These are phyloP conservation scores for Endotrypanum monterogeii DNA, from an alignment of 208 protist species.

Conservation along the genomic window DNA sequence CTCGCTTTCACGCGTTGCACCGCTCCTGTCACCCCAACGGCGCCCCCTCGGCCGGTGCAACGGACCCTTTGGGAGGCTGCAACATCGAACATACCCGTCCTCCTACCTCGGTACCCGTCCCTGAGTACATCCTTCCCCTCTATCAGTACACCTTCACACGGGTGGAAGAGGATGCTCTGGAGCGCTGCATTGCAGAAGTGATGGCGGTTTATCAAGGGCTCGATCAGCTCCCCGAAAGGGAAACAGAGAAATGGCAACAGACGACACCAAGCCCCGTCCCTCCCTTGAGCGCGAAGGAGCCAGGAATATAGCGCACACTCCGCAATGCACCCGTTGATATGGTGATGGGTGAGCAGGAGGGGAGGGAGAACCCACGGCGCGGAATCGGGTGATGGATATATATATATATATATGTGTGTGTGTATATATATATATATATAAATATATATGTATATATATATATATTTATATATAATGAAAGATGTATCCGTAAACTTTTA, in stretches of 20 bases:
- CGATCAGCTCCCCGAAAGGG: conserved; percentile 25
- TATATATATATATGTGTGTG: neutral
- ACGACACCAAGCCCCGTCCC: neutral
- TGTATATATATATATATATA: no score
- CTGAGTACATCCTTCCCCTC: conserved; percentile 42
- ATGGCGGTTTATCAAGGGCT: conserved; percentile 39
- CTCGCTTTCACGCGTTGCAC: conserved; percentile 15
- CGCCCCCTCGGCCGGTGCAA: neutral
- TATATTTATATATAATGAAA: no score
- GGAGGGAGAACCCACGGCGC: neutral
- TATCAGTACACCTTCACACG: conserved; percentile 46
- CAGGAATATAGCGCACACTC: neutral
- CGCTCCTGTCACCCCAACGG: neutral
- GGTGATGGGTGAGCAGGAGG: neutral
- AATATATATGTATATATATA: neutral
- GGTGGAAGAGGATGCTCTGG: conserved; percentile 47
- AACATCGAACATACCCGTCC: neutral
- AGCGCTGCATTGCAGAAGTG: conserved; percentile 51
- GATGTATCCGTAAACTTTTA: no score
- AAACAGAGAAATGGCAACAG: conserved; percentile 24
- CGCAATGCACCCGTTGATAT: neutral
- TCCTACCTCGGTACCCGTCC: neutral
- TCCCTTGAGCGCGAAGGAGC: neutral
- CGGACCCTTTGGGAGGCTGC: neutral
- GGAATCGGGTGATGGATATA: neutral